Evolutionary conservation across 2,329 filamentous ascomycete species (phyloP).

Genomic region (Aspergillus sp.): DNA sequence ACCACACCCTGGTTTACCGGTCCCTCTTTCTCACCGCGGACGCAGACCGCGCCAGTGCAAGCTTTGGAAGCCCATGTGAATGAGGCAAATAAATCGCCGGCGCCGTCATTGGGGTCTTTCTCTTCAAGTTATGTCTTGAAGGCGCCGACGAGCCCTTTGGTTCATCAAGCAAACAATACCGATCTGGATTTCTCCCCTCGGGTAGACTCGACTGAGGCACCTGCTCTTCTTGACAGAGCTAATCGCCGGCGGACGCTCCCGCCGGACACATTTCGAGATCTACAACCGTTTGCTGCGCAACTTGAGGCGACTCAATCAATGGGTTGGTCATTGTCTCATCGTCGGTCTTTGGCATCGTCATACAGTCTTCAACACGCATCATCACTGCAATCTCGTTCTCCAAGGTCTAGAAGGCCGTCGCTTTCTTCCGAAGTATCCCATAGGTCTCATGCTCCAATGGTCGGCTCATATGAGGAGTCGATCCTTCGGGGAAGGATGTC

Average conservation of each 20-base stretch:
- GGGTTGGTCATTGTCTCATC: conserved; percentile 66
- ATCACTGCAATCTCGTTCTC: conserved; percentile 45
- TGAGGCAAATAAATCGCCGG: conserved; percentile 43
- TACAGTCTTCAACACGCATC: conserved; percentile 54
- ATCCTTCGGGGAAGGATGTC: conserved; percentile 96
- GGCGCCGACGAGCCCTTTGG: conserved; percentile 88
- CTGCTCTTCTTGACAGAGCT: conserved; percentile 50
- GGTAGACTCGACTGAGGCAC: conserved; percentile 57
- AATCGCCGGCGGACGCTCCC: conserved; percentile 74
- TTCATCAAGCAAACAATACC: conserved; percentile 84
- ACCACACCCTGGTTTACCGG: conserved; percentile 60
- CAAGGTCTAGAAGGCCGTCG: conserved; percentile 66
- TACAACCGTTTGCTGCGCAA: conserved; percentile 47
- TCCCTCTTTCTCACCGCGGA: conserved; percentile 30
- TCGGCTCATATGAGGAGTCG: conserved; percentile 96
- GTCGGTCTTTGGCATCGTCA: conserved; percentile 72
- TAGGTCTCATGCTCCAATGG: conserved; percentile 89
- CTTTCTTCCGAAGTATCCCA: conserved; percentile 74
- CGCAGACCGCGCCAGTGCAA: conserved; percentile 24
- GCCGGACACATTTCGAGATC: conserved; percentile 60
- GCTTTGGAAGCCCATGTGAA: conserved; percentile 19
- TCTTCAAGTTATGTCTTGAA: conserved; percentile 82
- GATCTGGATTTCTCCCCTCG: conserved; percentile 69
- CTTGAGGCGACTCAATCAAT: conserved; percentile 47
- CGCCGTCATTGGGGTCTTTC: conserved; percentile 70